Base-by-base conservation (phyloP, 768 basidiomycete species). In the Hortiboletus flavorubellus region DNA sequence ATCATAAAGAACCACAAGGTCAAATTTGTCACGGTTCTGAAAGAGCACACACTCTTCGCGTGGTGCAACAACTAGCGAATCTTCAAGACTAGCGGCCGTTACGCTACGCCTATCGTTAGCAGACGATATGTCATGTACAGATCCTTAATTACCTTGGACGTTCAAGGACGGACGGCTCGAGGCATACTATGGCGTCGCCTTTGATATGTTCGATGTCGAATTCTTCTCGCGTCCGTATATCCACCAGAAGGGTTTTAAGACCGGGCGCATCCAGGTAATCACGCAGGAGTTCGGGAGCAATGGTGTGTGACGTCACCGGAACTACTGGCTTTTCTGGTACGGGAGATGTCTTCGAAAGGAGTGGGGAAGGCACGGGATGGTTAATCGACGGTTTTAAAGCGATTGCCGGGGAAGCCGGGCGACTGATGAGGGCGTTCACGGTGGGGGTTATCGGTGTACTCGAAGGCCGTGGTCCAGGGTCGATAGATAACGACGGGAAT, bases 1-100 rank as follows among this genome's bases (percentile, higher is more conserved):
- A 69, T 98, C 95, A 69, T 94, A 94, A 4, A 98, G 75, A 15
- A 87, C 90, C 26, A 99, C 84, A 21, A 95, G 71, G 61, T 97
- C 94, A 67, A 91, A 96, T 62, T 89, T 87, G 64, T 93, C 83
- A 39, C 96, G 89, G 56, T 92, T 89, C 40, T 75, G 69, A 69
- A 98, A 98, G n/a, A 89, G 76, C 2, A 78, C 77, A 43, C 76
- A 76, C 71, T 98, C 95, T 38, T 79, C 67, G 37, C 78, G 76
- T 2, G 95, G 91, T 0, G 82, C 84, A 34, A 91, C 74, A 5
- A 82, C 73, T 53, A 97, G 80, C 0, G 90, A 79, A 55, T 87
- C 79, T 70, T 96, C 93, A 10, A 98, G 80, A 29, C 75, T 76
- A 43, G 78, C 70, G 2, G 84, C 81, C 5, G 80, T 83, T 55